A percentile compares a stretch with the other conserved stretches of the same genome.
Conservation (phyloP, 176 grass and related monocot species). For the Avena atlantica region DNA sequence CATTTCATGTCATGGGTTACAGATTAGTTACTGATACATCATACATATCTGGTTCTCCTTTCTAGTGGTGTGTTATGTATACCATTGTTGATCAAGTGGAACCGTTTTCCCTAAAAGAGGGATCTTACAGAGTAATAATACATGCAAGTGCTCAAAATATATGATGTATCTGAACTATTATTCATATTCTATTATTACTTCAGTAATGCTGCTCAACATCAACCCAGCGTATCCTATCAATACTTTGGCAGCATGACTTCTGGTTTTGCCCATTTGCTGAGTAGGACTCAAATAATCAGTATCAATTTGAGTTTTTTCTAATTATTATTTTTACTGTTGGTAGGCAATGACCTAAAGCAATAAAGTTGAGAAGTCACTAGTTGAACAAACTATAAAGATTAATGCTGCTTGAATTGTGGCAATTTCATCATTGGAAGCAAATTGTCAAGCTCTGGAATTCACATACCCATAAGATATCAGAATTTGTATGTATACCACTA, state of each 20-base stretch:
- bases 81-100: conserved; percentile 8
- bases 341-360: not conserved
- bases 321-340: not conserved
- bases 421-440: not conserved
- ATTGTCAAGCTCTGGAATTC: not conserved
- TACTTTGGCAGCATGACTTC: too few species aligned
- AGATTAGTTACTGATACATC: not conserved
- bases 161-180: too few species aligned
- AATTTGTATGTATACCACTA: conserved; percentile 17
- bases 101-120: conserved; percentile 1
- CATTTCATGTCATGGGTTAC: not conserved
- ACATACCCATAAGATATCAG: not conserved
- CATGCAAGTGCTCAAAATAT: too few species aligned
- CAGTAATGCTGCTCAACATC: too few species aligned
- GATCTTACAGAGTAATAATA: not conserved
- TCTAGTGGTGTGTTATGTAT: not conserved
- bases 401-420: conserved; percentile 8
- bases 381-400: conserved; percentile 12
- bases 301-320: not conserved
- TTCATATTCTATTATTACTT: too few species aligned
- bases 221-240: too few species aligned
- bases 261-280: too few species aligned
- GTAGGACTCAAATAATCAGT: not conserved
- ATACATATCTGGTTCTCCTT: not conserved
- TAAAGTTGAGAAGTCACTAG: not conserved